Percentiles rank a stretch among this genome's conserved stretches.
Evolutionary conservation across 2,329 filamentous ascomycete species (phyloP).

Genomic region (Penicillium expansum): DNA sequence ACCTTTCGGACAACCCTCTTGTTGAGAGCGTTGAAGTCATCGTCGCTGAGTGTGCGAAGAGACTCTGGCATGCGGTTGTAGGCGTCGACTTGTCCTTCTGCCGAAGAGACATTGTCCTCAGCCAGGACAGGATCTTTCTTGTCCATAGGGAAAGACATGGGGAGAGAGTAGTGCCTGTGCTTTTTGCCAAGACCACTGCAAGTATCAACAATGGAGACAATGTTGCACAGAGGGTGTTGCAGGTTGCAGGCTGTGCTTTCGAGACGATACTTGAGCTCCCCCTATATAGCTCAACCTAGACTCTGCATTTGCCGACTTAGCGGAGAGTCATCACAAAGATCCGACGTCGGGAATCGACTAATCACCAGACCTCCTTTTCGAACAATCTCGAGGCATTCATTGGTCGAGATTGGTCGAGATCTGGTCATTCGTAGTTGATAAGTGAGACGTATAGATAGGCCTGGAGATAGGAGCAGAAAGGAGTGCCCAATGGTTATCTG

Average conservation of each 20-base stretch:
- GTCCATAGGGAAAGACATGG: conserved; percentile 16
- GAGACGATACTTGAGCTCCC: conserved; percentile 5
- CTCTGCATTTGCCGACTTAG: neutral
- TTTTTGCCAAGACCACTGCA: too few species aligned
- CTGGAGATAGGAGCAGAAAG: conserved; percentile 7
- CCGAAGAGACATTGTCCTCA: conserved; percentile 21
- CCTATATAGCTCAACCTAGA: conserved; percentile 10
- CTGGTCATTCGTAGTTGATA: conserved; percentile 4
- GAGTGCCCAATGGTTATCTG: conserved; percentile 8
- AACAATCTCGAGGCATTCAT: conserved; percentile 16
- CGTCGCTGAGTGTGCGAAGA: conserved; percentile 22
- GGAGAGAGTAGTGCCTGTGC: neutral
- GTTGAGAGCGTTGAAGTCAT: conserved; percentile 25
- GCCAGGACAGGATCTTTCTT: conserved; percentile 14
- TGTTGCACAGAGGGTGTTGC: too few species aligned
- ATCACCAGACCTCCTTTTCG: conserved; percentile 1
- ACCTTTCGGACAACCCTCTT: conserved; percentile 30
- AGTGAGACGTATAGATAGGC: neutral
- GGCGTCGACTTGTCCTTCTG: conserved; percentile 25
- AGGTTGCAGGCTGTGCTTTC: neutral
- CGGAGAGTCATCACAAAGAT: neutral
- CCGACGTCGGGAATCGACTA: conserved; percentile 1
- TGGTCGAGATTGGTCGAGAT: conserved; percentile 4
- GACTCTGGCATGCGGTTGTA: conserved; percentile 27
- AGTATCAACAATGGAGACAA: too few species aligned